Evolutionary conservation across 352 stramenopile species (phyloP).

Genomic region (Phytopythium boreale): DNA sequence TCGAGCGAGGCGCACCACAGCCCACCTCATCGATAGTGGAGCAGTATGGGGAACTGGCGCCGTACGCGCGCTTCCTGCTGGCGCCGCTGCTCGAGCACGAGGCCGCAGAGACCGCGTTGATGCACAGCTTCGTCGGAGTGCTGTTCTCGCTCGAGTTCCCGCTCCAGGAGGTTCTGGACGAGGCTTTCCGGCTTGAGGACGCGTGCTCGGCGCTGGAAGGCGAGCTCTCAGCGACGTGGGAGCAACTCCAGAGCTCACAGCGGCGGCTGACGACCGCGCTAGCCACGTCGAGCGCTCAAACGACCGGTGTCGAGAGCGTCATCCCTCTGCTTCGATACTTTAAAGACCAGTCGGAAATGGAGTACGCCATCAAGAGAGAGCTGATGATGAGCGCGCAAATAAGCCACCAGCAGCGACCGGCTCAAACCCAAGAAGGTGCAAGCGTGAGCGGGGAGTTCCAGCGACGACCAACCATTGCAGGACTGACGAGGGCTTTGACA

Average conservation of each 20-base stretch:
- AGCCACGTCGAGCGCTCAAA: too few relatives aligned
- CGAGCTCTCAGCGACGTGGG: constrained; percentile 22
- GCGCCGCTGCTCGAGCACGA: constrained; percentile 48
- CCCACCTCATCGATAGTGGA: neutral
- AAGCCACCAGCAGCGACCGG: neutral
- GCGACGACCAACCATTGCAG: neutral
- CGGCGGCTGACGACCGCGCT: neutral
- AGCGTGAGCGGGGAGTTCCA: neutral
- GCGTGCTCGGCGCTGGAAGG: constrained; percentile 31
- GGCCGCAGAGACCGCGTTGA: constrained; percentile 32
- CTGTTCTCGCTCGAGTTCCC: constrained; percentile 50
- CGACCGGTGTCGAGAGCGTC: neutral
- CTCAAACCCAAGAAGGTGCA: neutral
- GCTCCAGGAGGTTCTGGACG: constrained; percentile 25
- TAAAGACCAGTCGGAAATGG: constrained; percentile 4
- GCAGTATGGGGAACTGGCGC: constrained; percentile 35
- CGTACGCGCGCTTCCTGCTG: constrained; percentile 47
- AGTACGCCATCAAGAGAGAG: constrained; percentile 3
- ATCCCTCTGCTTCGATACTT: constrained; percentile 9
- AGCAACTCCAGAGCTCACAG: constrained; percentile 2
- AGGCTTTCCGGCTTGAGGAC: constrained; percentile 37
- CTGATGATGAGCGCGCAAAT: neutral
- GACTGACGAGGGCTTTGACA: neutral
- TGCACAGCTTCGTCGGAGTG: constrained; percentile 58
- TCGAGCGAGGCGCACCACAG: neutral